These are phyloP conservation scores for Cladorrhinum sp. DNA, from an alignment of 2,329 filamentous ascomycete species.

Conservation along the genomic window DNA sequence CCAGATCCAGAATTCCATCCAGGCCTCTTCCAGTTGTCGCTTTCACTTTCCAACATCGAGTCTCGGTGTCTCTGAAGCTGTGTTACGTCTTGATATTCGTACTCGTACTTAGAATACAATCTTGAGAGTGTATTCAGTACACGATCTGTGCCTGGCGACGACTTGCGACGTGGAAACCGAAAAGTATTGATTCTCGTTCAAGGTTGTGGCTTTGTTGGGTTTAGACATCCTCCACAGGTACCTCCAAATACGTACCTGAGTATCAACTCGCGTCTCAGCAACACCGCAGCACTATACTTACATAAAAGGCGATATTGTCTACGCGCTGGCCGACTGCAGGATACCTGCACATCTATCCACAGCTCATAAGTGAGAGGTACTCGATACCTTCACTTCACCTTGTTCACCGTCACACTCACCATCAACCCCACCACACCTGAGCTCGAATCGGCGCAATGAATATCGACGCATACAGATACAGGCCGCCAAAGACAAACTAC, in stretches of 20 bases:
- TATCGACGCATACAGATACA: constrained; percentile 49
- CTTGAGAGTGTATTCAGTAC: neutral
- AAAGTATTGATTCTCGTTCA: no score
- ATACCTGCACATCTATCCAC: no score
- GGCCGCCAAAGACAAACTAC: constrained; percentile 58
- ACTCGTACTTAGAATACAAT: neutral
- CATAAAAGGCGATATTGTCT: neutral
- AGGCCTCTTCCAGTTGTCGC: neutral
- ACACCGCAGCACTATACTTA: neutral
- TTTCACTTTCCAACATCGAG: neutral
- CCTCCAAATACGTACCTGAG: neutral
- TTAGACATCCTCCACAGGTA: neutral
- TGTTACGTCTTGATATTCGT: neutral
- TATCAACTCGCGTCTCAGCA: neutral
- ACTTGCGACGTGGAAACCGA: neutral
- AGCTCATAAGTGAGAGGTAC: neutral
- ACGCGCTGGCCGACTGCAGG: no score
- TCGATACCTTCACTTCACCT: neutral
- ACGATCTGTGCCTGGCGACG: neutral
- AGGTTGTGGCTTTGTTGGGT: neutral
- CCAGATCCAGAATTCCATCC: neutral
- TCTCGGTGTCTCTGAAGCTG: neutral
- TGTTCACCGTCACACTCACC: neutral
- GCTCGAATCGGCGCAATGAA: constrained; percentile 33
- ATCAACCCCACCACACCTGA: neutral